Percentiles rank a stretch among this genome's conserved stretches.
Conservation (phyloP, 1,284 basidiomycete genomes). For the Gomphus bonarii region DNA sequence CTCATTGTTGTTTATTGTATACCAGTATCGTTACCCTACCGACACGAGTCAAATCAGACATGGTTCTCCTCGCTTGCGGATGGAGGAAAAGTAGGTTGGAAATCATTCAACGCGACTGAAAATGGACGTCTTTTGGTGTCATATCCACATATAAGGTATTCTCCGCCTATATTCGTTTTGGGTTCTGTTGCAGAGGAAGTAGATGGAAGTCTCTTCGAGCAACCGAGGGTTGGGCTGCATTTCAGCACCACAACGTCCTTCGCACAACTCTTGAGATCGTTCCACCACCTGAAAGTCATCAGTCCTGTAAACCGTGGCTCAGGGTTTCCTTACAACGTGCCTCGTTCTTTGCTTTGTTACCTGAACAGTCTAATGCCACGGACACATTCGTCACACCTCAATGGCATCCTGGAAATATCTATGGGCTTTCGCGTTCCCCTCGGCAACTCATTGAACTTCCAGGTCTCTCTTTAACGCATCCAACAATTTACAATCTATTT, state of each 20-base stretch:
- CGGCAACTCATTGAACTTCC: constrained; percentile 34
- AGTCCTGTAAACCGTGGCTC: constrained; percentile 27
- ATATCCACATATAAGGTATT: constrained; percentile 49
- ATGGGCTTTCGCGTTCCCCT: constrained; percentile 42
- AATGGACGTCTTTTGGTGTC: constrained; percentile 45
- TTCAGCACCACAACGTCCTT: constrained; percentile 67
- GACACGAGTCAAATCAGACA: constrained; percentile 20
- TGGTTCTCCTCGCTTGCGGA: constrained; percentile 63
- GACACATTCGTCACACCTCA: constrained; percentile 26
- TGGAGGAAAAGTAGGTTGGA: constrained; percentile 49
- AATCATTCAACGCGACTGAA: constrained; percentile 25
- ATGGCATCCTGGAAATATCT: constrained; percentile 73
- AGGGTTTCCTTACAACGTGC: constrained; percentile 29
- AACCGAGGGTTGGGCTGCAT: constrained; percentile 72
- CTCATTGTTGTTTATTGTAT: constrained; percentile 15
- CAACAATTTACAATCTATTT: constrained; percentile 42
- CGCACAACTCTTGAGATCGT: constrained; percentile 46
- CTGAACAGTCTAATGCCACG: constrained; percentile 19
- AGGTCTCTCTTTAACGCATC: constrained; percentile 25
- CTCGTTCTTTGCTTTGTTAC: constrained; percentile 57
- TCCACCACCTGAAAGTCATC: constrained; percentile 26
- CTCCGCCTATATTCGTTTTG: neutral
- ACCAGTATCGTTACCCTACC: constrained; percentile 27
- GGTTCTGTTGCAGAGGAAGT: neutral
- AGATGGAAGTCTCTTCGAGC: constrained; percentile 60